These are phyloP conservation scores for Erysiphe pisi DNA, from an alignment of 2,329 filamentous ascomycete genomes.

Conservation along the genomic window DNA sequence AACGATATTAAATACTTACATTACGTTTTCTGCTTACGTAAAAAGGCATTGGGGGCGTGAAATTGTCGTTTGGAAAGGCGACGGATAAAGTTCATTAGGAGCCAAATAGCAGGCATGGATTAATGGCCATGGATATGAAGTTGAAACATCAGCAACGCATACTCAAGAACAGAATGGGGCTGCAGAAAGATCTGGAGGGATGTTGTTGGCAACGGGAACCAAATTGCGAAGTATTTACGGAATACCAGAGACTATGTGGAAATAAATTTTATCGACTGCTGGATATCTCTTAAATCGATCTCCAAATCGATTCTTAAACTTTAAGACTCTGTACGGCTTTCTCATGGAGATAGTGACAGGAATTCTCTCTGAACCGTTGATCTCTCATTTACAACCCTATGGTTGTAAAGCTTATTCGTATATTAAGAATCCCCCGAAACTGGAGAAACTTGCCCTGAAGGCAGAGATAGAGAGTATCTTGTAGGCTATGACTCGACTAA, in stretches of 20 bases:
- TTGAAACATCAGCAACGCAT: not conserved
- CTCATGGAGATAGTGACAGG: not conserved
- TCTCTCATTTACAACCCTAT: conserved; percentile 12
- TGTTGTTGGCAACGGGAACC: not conserved
- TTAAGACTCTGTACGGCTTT: not conserved
- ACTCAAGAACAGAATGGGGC: not conserved
- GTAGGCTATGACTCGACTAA: conserved; percentile 22
- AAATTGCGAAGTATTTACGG: not conserved
- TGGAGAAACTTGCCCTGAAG: not conserved
- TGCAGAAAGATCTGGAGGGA: not conserved
- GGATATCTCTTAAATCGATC: not conserved
- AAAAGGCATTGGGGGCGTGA: not conserved
- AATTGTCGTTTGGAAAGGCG: not conserved
- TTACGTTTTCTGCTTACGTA: not conserved
- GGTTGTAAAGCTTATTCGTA: not conserved
- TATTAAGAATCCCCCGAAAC: not conserved
- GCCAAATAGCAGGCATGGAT: not conserved
- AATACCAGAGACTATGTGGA: not conserved
- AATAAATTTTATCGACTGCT: not conserved
- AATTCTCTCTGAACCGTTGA: not conserved
- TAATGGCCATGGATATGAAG: not conserved
- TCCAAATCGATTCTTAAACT: not conserved
- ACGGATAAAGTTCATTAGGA: not conserved
- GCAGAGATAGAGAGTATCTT: not conserved
- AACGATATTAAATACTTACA: not conserved